Base-by-base conservation (phyloP, 192 early-diverging fungal genomes). In the Podila minutissima region DNA sequence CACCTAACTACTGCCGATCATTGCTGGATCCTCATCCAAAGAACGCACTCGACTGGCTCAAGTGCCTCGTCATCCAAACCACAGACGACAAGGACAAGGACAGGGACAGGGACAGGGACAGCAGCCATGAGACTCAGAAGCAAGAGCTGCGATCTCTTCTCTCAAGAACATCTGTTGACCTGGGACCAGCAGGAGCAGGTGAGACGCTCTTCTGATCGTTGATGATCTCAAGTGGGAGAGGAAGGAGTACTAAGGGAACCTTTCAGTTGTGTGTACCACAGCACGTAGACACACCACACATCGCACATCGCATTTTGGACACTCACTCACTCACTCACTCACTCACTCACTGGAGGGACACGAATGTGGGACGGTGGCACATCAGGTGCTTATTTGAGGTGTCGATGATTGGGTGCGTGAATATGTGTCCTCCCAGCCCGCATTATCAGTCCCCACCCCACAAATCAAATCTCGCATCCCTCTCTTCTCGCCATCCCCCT, bases 51-150 rank as follows among this genome's bases (percentile, higher is more conserved):
- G 77, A 73, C 55, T 81, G 77, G 71, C 58, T 81, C 55, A 72
- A 73, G 50, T 81, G 77, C 62, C 29, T 81, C 28, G 17, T 61
- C 15, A 69, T 81, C 66, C 70, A 72, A n/a, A 71, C 76, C 13
- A 31, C 59, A 28, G 37, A 63, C 11, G 38, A 67, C 15, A 33
- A 37, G 0, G 31, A n/a, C n/a, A n/a, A n/a, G n/a, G n/a, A n/a
- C 29, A 29, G 29, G 29, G 38, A 67, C 15, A 33, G 24, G 0
- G 32, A n/a, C 17, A 66, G 19, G 33, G 64, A 66, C 28, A 58
- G 65, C 15, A 24, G 29, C 28, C 60, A 24, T 41, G 49, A 32
- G 35, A 22, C 24, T 3, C 62, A 65, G 6, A 50, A 19, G 28
- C 59, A 28, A 10, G 64, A 66, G 29, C 64, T 49, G 20, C 58